Base-by-base conservation (phyloP, 169 alveolate genomes). In the Plasmodium malariae region DNA sequence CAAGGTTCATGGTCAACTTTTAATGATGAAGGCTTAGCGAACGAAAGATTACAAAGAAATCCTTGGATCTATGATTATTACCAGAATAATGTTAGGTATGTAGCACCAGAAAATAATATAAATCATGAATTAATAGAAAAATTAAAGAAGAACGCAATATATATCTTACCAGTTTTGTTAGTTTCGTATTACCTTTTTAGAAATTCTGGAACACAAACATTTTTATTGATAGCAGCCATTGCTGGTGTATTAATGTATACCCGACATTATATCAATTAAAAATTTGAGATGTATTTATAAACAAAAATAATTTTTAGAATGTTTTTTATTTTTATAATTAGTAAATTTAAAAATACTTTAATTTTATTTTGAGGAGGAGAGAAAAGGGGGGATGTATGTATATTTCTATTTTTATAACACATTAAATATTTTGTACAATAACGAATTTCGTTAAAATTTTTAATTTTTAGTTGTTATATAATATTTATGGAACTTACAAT, bases 181-280 rank as follows among this genome's bases (percentile, higher is more conserved):
- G 1, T 19, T 17, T 49, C 36, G 14, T 67, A 32, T 28, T 67
- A 67, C n/a, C 17, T 36, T 67, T 24, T 67, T 6, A 67, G 74
- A 28, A 67, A 67, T 48, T 32, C 55, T 3, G 60, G 60, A 12
- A 36, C 43, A 5, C 57, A 67, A 2, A 67, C 40, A n/a, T 37
- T 67, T 2, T 11, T 67, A 67, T 14, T 67, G 74, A n/a, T 67
- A n/a, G 74, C 21, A 4, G 74, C 74, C 43, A 67, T 67, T 67
- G 60, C 14, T 67, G 74, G 74, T 67, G 21, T 67, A 9, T 37
- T 67, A 36, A 67, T 67, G 74, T 67, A 67, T 48, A 67, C 74
- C 1, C 37, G 36, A 6, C 74, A 19, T n/a, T 67, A 67, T 26
- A 17, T 67, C 5, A 67, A 2, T 28, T 63, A 67, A 67, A 21